A percentile compares a stretch with the other conserved stretches of the same genome.
phyloP scores from a whole-genome alignment of 345 rosid genomes.

The Garcia nutans region DNA sequence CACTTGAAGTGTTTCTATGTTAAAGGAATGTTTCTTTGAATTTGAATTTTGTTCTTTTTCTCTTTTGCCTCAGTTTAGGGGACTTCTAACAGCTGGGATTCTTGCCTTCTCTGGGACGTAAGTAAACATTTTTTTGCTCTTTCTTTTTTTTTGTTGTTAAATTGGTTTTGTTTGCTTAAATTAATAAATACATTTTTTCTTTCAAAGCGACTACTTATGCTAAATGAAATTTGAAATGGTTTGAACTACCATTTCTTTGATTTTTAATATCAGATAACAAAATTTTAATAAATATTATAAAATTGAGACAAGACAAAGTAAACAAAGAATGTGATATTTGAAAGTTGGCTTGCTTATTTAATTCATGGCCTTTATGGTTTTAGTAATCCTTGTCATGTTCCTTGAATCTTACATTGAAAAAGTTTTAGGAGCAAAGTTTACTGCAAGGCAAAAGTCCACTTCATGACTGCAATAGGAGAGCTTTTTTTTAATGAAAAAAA shows the following conservation, averaged over 20 bases:
- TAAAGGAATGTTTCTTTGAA: background rate
- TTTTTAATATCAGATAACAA: background rate
- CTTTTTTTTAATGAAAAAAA: too few relatives aligned
- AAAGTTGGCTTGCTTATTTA: background rate
- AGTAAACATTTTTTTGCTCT: slow-evolving; percentile 36
- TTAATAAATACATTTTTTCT: background rate
- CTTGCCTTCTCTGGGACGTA: slow-evolving; percentile 85
- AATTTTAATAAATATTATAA: background rate
- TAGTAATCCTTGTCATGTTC: background rate
- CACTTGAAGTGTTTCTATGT: background rate
- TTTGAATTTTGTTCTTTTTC: slow-evolving; percentile 3
- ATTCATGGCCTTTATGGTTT: slow-evolving; percentile 16
- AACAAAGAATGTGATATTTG: slow-evolving; percentile 13
- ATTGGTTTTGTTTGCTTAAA: background rate
- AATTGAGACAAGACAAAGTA: slow-evolving; percentile 64
- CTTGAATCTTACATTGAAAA: background rate
- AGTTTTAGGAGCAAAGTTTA: background rate
- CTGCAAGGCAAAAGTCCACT: background rate
- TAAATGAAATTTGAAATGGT: background rate
- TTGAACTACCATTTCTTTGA: background rate
- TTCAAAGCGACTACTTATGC: background rate
- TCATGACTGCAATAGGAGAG: background rate
- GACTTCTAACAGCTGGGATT: slow-evolving; percentile 81
- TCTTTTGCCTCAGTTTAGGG: slow-evolving; percentile 68
- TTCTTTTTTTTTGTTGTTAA: background rate